Evolutionary conservation across 2,329 filamentous ascomycete species (phyloP), one percentile per base, ranked within the genome.

Genomic region (Aspergillus viridinutans): DNA sequence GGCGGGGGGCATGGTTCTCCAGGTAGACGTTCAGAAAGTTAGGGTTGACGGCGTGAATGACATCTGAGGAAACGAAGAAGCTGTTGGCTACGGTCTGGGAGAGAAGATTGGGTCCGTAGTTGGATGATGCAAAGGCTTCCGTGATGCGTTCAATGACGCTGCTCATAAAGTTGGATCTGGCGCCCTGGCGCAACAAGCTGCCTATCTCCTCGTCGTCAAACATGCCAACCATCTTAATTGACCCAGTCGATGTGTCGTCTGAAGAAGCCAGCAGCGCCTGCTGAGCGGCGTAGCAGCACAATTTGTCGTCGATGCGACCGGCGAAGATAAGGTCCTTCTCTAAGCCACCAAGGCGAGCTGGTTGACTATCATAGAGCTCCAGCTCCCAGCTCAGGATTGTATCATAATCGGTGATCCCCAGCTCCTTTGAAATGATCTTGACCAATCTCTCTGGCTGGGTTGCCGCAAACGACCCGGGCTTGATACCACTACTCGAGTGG

Each of bases 161-260:
- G 43, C 90, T 89, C 56, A 97, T 82, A 79, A 97, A 95, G 79
- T 97, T 97, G 55, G 90, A 87, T 53, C 84, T 83, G 5, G 94
- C 94, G 59, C 94, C 94, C 77, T 97, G 93, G 55, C 93, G 89
- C 52, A 97, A 85, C 8, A 91, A 81, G 26, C 90, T 95, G 59
- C 94, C 94, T 59, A 99, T 96, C 74, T 99, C 94, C 74, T 99
- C 94, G 68, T 97, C 90, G 70, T 97, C 94, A 69, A 97, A 97
- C 66, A 97, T 87, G n/a, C 89, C 92, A 38, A 94, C 90, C 55
- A 97, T 81, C 76, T 95, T 95, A 74, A 97, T 86, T 54, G 88
- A 83, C n/a, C 86, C 74, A 1, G 78, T 71, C 42, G 77, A 78
- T 9, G 81, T 68, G 21, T 74, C 63, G 28, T 80, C 76, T 12